Percentiles rank a stretch among this genome's conserved stretches.
These are phyloP conservation scores for Aspergillus uvarum DNA, from an alignment of 2,329 filamentous ascomycete species.

Conservation along the genomic window DNA sequence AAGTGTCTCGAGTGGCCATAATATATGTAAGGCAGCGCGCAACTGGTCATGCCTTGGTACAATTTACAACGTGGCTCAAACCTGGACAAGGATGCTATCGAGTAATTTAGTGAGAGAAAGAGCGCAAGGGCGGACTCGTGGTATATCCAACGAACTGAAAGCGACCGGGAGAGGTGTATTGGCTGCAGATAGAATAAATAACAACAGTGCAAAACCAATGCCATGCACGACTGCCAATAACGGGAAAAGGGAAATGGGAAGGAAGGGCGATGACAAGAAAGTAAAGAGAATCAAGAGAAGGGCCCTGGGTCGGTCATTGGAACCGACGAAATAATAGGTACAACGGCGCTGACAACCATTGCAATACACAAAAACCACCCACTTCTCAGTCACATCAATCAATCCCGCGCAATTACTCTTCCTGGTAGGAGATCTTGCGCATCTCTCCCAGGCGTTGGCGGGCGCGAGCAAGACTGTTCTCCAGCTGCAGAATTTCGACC, in stretches of 20 bases:
- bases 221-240: not conserved
- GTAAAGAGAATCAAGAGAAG: not conserved
- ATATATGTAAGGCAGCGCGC: too few species aligned
- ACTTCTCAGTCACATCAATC: not conserved
- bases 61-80: too few species aligned
- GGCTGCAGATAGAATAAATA: not conserved
- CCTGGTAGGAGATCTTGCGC: constrained; percentile 93
- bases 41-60: not conserved
- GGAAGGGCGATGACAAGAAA: not conserved
- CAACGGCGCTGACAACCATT: not conserved
- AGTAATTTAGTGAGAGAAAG: not conserved
- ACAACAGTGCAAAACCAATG: not conserved
- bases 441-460: constrained; percentile 88
- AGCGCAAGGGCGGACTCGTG: not conserved
- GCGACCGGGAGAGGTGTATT: not conserved
- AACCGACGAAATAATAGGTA: not conserved
- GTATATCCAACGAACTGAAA: not conserved
- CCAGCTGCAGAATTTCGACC: constrained; percentile 96
- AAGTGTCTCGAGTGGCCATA: too few species aligned
- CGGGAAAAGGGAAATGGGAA: not conserved
- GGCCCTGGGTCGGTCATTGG: not conserved
- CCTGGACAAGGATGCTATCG: too few species aligned
- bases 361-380: not conserved
- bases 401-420: constrained; percentile 52
- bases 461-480: constrained; percentile 79